Base-by-base conservation (phyloP, 2,329 filamentous ascomycete genomes). In the Coniochaeta sp. region DNA sequence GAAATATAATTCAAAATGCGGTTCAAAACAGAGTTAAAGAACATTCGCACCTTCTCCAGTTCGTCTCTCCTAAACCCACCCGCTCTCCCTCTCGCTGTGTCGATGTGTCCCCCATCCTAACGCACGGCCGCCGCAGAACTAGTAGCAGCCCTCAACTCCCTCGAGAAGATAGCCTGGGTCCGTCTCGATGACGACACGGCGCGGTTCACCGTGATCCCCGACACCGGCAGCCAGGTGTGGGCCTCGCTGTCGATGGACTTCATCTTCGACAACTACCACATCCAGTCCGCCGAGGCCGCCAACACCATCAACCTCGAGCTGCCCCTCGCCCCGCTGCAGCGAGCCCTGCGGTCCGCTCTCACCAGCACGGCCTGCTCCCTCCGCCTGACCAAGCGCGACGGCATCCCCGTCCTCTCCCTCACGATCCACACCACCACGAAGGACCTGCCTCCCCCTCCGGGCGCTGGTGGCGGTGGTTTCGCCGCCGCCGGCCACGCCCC, bases 261-360 rank as follows among this genome's bases (percentile, higher is more conserved):
- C 66, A 91, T 99, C 68, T 98, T 99, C 73, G 83, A 92, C 71
- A 80, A 81, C 65, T 96, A 96, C 77, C 85, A 86, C 59, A 87
- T 98, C 66, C 89, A 96, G 72, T 96, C 93, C 57, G 90, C 90
- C 57, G 89, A 92, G 55, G 79, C 79, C 42, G 81, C 86, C 73
- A 96, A 96, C 75, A 90, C 92, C 58, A 97, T 99, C 76, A 97
- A 99, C 75, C 88, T 99, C 64, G 95, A 99, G 76, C 85, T 99
- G 1, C 92, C 95, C 28, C 86, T 98, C n/a, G 83, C 85, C 16
- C 88, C 90, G 1, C 85, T 99, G 24, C 90, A 95, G 69, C 89
- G 93, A 62, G 95, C 95, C n/a, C 86, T 99, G 61, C 91, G 89
- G 68, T 97, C 93, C 38, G 93, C 93, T 52, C 79, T 89, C 58